phyloP scores from a whole-genome alignment of 257 asterid genomes.

The Nicotiana otophora region DNA sequence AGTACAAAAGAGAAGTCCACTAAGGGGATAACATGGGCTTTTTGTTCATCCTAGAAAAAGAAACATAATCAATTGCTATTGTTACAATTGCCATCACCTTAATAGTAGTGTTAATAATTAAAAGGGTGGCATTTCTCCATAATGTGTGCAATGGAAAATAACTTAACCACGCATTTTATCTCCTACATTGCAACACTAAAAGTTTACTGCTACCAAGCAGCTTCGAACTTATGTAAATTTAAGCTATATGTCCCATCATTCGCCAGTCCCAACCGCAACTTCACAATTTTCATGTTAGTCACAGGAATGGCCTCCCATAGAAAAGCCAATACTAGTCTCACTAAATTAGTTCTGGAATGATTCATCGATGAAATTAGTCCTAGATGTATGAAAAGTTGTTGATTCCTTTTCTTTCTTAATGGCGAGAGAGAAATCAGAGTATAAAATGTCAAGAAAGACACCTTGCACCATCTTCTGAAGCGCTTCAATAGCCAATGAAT shows the following conservation, averaged over 20 bases:
- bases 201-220: not conserved
- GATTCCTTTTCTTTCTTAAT: not conserved
- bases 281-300: not conserved
- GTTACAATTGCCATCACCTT: too few relatives aligned
- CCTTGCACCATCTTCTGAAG: constrained; percentile 99
- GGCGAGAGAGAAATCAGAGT: not conserved
- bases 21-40: not conserved
- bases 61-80: too few relatives aligned
- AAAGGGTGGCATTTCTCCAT: too few relatives aligned
- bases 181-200: too few relatives aligned
- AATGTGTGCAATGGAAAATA: too few relatives aligned
- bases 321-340: not conserved
- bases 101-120: too few relatives aligned
- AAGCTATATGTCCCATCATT: not conserved
- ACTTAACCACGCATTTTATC: too few relatives aligned
- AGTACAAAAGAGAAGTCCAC: not conserved
- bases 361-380: not conserved
- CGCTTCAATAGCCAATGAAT: constrained; percentile 90
- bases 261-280: not conserved
- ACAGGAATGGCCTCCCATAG: not conserved
- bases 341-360: not conserved
- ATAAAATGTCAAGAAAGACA: constrained; percentile 16
- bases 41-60: too few relatives aligned
- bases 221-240: not conserved
- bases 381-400: not conserved